A percentile compares a stretch with the other conserved stretches of the same genome.
These are phyloP conservation scores for Aspergillus pseudotamarii DNA, from an alignment of 2,329 filamentous ascomycete genomes.

Conservation along the genomic window DNA sequence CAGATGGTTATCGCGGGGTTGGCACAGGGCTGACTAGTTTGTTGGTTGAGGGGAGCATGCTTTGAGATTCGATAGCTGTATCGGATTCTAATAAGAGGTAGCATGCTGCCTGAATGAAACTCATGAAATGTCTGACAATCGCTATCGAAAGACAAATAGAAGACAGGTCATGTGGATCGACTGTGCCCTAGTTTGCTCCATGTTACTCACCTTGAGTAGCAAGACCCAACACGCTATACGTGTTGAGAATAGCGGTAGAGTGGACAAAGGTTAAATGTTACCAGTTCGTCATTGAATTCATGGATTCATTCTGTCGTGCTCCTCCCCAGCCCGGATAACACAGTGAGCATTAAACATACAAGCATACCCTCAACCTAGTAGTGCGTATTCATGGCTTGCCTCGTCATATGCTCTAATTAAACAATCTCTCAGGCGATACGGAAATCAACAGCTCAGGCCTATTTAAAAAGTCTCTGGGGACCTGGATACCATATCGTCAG, in stretches of 20 bases:
- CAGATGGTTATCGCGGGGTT: conserved; percentile 30
- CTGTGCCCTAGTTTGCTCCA: not conserved
- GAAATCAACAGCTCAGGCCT: not conserved
- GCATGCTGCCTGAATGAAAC: not conserved
- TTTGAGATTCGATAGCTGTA: not conserved
- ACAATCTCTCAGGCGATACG: not conserved
- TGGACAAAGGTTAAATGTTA: not conserved
- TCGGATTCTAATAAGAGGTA: not conserved
- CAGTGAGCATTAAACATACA: not conserved
- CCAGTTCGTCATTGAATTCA: not conserved
- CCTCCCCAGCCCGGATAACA: not conserved
- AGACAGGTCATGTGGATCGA: not conserved
- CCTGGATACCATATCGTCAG: no score
- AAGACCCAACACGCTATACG: not conserved
- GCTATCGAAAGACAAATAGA: not conserved
- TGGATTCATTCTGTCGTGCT: not conserved
- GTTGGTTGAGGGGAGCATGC: not conserved
- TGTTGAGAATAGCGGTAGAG: not conserved
- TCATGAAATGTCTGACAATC: not conserved
- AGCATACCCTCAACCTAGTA: not conserved
- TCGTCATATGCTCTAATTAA: not conserved
- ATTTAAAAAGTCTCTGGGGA: not conserved
- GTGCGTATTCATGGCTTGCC: not conserved
- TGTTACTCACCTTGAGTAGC: not conserved
- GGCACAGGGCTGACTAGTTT: not conserved